phyloP scores from a whole-genome alignment of 352 stramenopile genomes.

The Pythium phragmitis region DNA sequence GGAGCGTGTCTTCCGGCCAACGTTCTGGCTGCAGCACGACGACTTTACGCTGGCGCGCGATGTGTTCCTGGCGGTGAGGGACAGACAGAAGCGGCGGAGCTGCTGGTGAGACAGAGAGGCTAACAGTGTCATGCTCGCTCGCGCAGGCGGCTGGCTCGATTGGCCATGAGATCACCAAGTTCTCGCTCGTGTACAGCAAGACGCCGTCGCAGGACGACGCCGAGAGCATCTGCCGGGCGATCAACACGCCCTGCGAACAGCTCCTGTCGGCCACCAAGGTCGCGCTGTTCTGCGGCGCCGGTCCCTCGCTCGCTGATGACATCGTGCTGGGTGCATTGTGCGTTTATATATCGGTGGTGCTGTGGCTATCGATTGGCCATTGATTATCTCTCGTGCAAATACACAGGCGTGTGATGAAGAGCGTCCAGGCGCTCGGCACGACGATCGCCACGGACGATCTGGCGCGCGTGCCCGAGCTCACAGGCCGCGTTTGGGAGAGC shows the following conservation, averaged over 20 bases:
- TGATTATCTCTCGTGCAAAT: neutral
- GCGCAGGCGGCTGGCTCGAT: slow-evolving; percentile 62
- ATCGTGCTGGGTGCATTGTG: slow-evolving; percentile 72
- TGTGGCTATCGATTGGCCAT: no score
- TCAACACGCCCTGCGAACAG: slow-evolving; percentile 79
- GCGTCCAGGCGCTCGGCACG: slow-evolving; percentile 52
- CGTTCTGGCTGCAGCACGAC: slow-evolving; percentile 74
- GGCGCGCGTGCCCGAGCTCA: slow-evolving; percentile 64
- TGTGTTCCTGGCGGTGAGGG: slow-evolving; percentile 70
- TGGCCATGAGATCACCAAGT: slow-evolving; percentile 83
- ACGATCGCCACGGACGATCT: slow-evolving; percentile 49
- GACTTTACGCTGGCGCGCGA: slow-evolving; percentile 81
- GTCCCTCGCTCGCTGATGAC: slow-evolving; percentile 71
- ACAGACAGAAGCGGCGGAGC: neutral
- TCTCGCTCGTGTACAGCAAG: slow-evolving; percentile 85
- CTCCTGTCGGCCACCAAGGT: slow-evolving; percentile 74
- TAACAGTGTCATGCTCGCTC: neutral
- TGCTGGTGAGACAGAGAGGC: neutral
- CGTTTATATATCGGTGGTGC: slow-evolving; percentile 12
- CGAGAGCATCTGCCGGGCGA: slow-evolving; percentile 73
- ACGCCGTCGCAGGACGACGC: slow-evolving; percentile 64
- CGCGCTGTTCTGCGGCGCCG: slow-evolving; percentile 74
- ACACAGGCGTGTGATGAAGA: slow-evolving; percentile 71
- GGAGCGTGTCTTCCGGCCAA: slow-evolving; percentile 60
- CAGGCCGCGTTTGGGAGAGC: slow-evolving; percentile 81